Conservation (phyloP, 2,329 filamentous ascomycete species). For the Remersonia thermophila region DNA sequence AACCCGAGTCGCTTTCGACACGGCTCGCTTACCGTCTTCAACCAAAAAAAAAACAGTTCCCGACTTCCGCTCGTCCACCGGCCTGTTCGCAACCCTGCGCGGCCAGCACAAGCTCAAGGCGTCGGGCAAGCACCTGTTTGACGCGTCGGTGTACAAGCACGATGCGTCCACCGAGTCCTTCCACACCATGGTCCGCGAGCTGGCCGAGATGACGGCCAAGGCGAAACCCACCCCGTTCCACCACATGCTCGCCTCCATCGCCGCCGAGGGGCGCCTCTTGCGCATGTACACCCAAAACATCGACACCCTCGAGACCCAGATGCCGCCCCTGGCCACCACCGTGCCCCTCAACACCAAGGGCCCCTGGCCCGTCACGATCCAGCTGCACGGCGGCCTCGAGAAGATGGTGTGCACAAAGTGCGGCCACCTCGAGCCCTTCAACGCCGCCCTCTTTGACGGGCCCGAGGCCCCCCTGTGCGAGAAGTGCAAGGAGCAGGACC, state of each 20-base stretch:
- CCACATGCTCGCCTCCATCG: slow-evolving; percentile 81
- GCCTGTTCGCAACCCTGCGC: slow-evolving; percentile 75
- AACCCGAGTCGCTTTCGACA: too few relatives aligned
- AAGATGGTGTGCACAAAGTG: slow-evolving; percentile 98
- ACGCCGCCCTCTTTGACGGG: slow-evolving; percentile 69
- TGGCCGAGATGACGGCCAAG: slow-evolving; percentile 64
- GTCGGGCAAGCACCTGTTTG: slow-evolving; percentile 91
- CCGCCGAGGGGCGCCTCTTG: slow-evolving; percentile 73
- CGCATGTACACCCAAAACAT: slow-evolving; percentile 96
- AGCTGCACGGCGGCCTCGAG: slow-evolving; percentile 83
- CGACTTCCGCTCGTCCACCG: slow-evolving; percentile 85
- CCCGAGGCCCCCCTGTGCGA: slow-evolving; percentile 71
- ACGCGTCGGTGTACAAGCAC: slow-evolving; percentile 94
- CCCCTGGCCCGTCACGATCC: slow-evolving; percentile 87
- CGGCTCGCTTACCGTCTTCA: slow-evolving; percentile 10
- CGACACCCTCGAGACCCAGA: slow-evolving; percentile 79
- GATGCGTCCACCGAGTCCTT: slow-evolving; percentile 80
- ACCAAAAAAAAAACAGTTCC: slow-evolving; percentile 48
- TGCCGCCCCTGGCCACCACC: slow-evolving; percentile 66
- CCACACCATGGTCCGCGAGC: slow-evolving; percentile 87
- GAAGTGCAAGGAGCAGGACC: slow-evolving; percentile 61
- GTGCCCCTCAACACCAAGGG: slow-evolving; percentile 73
- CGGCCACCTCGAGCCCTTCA: slow-evolving; percentile 60
- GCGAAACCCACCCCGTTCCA: slow-evolving; percentile 83
- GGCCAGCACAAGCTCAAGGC: slow-evolving; percentile 82